Percentiles rank a stretch among this genome's conserved stretches.
phyloP scores from a whole-genome alignment of 352 stramenopile genomes.

The Thraustochytrium sp. region DNA sequence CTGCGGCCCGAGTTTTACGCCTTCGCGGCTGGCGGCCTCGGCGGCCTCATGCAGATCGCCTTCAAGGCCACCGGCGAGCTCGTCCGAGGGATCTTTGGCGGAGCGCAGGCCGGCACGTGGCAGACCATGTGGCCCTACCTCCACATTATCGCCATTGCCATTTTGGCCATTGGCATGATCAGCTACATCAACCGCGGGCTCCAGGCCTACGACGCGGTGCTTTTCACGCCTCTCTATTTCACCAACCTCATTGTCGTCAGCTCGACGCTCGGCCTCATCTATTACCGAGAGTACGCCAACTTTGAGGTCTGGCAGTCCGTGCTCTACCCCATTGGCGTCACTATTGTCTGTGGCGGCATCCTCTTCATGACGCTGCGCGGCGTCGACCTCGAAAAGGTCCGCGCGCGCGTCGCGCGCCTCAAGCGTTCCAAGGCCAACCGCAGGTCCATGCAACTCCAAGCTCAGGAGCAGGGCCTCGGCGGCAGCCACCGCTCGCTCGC shows the following conservation, averaged over 20 bases:
- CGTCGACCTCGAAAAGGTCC: neutral
- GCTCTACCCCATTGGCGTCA: neutral
- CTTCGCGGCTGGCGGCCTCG: slow-evolving; percentile 8
- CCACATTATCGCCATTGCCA: neutral
- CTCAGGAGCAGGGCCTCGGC: too few relatives aligned
- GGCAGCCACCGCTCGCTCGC: too few relatives aligned
- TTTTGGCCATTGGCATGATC: slow-evolving; percentile 5
- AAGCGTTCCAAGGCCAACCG: neutral
- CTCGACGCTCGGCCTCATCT: slow-evolving; percentile 1
- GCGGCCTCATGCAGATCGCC: neutral
- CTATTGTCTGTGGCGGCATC: slow-evolving; percentile 15
- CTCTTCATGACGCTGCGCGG: slow-evolving; percentile 30
- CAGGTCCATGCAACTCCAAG: neutral
- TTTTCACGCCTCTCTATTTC: slow-evolving; percentile 23
- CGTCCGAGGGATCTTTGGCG: neutral
- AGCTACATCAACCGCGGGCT: neutral
- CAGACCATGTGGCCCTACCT: neutral
- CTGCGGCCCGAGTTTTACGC: slow-evolving; percentile 17
- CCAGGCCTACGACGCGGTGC: neutral
- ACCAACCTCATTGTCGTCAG: slow-evolving; percentile 32
- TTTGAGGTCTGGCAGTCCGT: slow-evolving; percentile 27
- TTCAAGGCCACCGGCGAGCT: slow-evolving; percentile 35
- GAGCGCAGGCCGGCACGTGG: neutral
- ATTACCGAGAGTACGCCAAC: slow-evolving; percentile 8
- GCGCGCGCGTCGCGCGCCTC: neutral